Conservation (phyloP, 441 rosid species). For the Gossypium schwendimanii region DNA sequence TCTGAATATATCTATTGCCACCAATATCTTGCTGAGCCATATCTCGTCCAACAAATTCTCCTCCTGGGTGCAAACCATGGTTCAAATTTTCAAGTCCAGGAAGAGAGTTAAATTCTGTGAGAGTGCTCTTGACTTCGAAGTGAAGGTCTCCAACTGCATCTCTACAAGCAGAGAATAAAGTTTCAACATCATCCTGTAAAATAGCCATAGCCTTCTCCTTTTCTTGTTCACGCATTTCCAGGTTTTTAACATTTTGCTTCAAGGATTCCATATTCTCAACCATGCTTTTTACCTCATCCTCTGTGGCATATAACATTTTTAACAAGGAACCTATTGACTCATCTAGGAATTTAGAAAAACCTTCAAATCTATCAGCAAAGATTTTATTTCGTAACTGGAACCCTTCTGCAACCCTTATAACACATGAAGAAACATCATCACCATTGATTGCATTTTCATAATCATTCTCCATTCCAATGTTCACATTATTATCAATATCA, state of each 20-base stretch:
- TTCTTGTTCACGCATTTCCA: slow-evolving; percentile 43
- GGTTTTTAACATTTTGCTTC: slow-evolving; percentile 39
- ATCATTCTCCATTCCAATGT: slow-evolving; percentile 32
- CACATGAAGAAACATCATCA: slow-evolving; percentile 36
- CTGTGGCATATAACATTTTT: slow-evolving; percentile 40
- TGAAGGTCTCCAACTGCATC: slow-evolving; percentile 53
- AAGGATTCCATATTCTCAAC: slow-evolving; percentile 45
- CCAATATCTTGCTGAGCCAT: slow-evolving; percentile 27
- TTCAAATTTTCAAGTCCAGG: slow-evolving; percentile 42
- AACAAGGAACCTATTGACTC: slow-evolving; percentile 36
- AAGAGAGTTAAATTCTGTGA: slow-evolving; percentile 33
- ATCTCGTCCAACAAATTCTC: slow-evolving; percentile 30
- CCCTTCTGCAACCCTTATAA: slow-evolving; percentile 45
- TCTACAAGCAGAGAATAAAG: slow-evolving; percentile 53
- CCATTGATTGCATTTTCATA: slow-evolving; percentile 28
- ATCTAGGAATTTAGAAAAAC: slow-evolving; percentile 43
- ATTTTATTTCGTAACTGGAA: slow-evolving; percentile 43
- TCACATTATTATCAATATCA: slow-evolving; percentile 30
- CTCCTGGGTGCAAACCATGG: slow-evolving; percentile 23
- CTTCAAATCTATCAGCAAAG: slow-evolving; percentile 39
- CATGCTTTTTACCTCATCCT: slow-evolving; percentile 33
- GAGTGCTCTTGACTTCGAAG: slow-evolving; percentile 42
- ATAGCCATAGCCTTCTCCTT: slow-evolving; percentile 39
- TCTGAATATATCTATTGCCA: slow-evolving; percentile 27
- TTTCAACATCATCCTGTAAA: slow-evolving; percentile 41